Evolutionary conservation across 371 early-diverging fungal genomes (phyloP), one percentile per base, ranked within the genome.

Genomic region (Rhizopus microsporus): DNA sequence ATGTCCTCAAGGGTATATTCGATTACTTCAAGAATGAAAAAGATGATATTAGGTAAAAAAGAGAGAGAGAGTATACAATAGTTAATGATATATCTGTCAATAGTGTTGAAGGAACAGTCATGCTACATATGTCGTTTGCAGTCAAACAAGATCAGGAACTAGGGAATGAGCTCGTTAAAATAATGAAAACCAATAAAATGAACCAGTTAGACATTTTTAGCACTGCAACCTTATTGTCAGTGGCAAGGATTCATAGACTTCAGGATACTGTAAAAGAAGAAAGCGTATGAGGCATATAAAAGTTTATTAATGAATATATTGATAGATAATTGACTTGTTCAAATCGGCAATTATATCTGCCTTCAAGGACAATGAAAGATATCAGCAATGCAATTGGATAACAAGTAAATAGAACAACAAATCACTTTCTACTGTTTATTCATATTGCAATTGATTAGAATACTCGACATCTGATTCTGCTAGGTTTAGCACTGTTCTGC

Each of bases 131-230:
- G 30, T 71, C 79, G 30, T 87, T 83, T 61, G 85, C 85, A 12
- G 73, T 85, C 17, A 84, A 82, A 29, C 85, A 85, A 62, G 85
- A 87, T 57, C 83, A 87, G 56, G 80, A 84, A 17, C 64, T 87
- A 31, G 87, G 87, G 6, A 65, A 56, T 6, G 85, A 85, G 57
- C 61, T 85, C 0, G 35, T 87, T 12, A 87, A 85, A 54, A 73
- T 77, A 31, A 70, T 84, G 45, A 79, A 80, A 31, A 72, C 54
- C 17, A 74, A 77, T 12, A 81, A 78, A 49, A 42, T 60, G 10
- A 65, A 68, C 0, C 67, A 70, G 17, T 57, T 84, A 7, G 71
- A 80, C 17, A 63, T 80, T 3, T 87, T 87, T 39, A 76, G 75
- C 15, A 54, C 84, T 16, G 75, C 81, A 0, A 83, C 84, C 50